phyloP scores from a whole-genome alignment of 495 filamentous ascomycete species.

The Friedmanniomyces simplex region DNA sequence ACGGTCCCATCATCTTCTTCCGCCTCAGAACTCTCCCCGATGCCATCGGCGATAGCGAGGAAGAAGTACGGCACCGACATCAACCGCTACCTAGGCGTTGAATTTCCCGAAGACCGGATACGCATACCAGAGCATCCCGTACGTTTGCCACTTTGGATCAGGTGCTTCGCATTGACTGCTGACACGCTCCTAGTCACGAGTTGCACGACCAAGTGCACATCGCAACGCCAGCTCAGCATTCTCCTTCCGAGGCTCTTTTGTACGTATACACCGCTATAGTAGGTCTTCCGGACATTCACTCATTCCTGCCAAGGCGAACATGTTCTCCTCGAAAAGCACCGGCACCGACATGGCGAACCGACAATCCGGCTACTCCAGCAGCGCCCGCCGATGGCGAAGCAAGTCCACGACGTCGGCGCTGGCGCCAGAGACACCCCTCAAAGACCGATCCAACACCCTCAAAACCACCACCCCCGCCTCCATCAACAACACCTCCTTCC shows the following conservation, averaged over 20 bases:
- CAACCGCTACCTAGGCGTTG: slow-evolving; percentile 13
- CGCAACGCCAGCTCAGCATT: not conserved
- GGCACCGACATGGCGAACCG: not conserved
- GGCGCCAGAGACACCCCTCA: not conserved
- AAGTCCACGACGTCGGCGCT: not conserved
- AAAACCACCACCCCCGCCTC: not conserved
- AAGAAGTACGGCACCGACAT: slow-evolving; percentile 12
- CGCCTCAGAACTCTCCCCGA: not conserved
- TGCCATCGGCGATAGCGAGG: slow-evolving; percentile 3
- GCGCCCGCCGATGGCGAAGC: not conserved
- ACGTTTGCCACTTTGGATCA: not conserved
- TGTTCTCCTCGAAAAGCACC: slow-evolving; percentile 2
- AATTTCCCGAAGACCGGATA: slow-evolving; percentile 5
- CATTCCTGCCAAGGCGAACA: not conserved
- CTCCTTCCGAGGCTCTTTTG: slow-evolving; percentile 1
- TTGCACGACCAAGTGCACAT: not conserved
- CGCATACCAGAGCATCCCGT: not conserved
- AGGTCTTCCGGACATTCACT: not conserved
- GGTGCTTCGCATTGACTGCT: not conserved
- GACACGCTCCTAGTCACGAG: not conserved
- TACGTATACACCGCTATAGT: not conserved
- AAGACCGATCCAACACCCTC: slow-evolving; percentile 2
- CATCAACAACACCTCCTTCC: slow-evolving; percentile 5
- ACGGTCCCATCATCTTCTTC: too few species aligned
- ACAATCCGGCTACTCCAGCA: not conserved